phyloP scores from a whole-genome alignment of 75 land plant genomes.

The Selaginella moellendorffii region DNA sequence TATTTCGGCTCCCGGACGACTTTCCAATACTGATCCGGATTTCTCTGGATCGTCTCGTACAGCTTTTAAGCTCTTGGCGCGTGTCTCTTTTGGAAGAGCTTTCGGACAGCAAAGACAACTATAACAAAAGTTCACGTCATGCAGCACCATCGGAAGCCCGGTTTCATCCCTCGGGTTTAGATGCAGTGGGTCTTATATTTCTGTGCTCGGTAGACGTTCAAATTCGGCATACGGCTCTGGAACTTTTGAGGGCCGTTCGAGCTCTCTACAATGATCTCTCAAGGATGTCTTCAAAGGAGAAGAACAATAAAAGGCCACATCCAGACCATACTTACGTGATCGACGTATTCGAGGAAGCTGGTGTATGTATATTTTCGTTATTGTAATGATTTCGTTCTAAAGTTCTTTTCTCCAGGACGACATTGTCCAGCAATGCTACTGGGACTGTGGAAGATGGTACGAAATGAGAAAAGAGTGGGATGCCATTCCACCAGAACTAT shows the following conservation, averaged over 20 bases:
- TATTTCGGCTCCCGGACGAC: constrained; percentile 80
- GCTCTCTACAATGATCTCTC: constrained; percentile 73
- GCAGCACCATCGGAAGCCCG: neutral
- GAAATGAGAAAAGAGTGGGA: constrained; percentile 87
- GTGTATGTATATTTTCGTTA: constrained; percentile 33
- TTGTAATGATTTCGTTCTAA: neutral
- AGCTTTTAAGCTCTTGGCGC: constrained; percentile 88
- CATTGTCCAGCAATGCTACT: constrained; percentile 88
- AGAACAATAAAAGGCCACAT: constrained; percentile 34
- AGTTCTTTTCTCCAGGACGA: constrained; percentile 43
- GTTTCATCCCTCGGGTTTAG: constrained; percentile 78
- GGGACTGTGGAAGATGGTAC: constrained; percentile 92
- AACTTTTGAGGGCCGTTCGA: constrained; percentile 83
- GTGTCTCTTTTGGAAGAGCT: constrained; percentile 68
- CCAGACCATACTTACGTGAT: constrained; percentile 67
- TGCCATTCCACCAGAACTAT: constrained; percentile 58
- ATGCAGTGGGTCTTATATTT: constrained; percentile 92
- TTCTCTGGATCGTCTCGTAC: constrained; percentile 79
- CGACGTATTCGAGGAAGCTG: constrained; percentile 97
- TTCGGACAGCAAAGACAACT: constrained; percentile 19
- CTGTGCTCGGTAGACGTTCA: constrained; percentile 87
- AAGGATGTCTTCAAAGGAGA: constrained; percentile 29
- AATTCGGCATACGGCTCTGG: constrained; percentile 85
- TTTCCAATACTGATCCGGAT: constrained; percentile 85
- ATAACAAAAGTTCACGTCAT: neutral